Percentiles rank a stretch among this genome's conserved stretches.
These are phyloP conservation scores for Pleurotus salmoneostramineus DNA, from an alignment of 768 basidiomycete species.

Conservation along the genomic window DNA sequence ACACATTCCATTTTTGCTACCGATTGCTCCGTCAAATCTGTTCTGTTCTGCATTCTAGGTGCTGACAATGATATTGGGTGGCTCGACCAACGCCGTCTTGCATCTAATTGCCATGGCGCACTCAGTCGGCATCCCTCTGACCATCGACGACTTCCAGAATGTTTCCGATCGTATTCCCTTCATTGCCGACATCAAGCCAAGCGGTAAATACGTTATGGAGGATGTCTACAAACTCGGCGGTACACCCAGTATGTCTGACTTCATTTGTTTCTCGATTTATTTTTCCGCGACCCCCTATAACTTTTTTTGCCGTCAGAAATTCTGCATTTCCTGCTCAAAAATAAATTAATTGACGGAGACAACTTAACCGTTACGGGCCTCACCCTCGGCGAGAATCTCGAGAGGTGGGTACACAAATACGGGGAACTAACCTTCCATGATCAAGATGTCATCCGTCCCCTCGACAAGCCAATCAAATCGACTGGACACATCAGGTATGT, in stretches of 20 bases:
- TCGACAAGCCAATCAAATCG: conserved; percentile 83
- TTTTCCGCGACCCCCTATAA: conserved; percentile 1
- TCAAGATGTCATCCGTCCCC: conserved; percentile 86
- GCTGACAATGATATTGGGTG: conserved; percentile 94
- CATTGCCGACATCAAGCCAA: conserved; percentile 94
- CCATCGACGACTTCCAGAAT: conserved; percentile 88
- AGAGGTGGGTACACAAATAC: conserved; percentile 78
- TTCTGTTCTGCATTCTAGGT: conserved; percentile 46
- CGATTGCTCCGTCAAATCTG: conserved; percentile 1
- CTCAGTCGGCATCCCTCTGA: conserved; percentile 86
- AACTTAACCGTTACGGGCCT: conserved; percentile 89
- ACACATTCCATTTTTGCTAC: background rate
- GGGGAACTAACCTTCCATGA: conserved; percentile 64
- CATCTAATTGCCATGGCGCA: conserved; percentile 97
- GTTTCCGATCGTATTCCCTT: conserved; percentile 93
- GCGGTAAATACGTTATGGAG: conserved; percentile 98
- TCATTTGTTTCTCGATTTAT: conserved; percentile 2
- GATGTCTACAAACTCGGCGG: conserved; percentile 95
- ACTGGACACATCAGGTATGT: conserved; percentile 86
- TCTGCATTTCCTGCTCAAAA: conserved; percentile 78
- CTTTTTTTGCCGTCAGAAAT: conserved; percentile 50
- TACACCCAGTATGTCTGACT: conserved; percentile 73
- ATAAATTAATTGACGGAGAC: conserved; percentile 87
- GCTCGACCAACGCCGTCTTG: conserved; percentile 96
- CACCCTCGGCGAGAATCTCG: conserved; percentile 89